phyloP scores from a whole-genome alignment of 2,329 filamentous ascomycete genomes.

The Phyllosticta paracitricarpa region DNA sequence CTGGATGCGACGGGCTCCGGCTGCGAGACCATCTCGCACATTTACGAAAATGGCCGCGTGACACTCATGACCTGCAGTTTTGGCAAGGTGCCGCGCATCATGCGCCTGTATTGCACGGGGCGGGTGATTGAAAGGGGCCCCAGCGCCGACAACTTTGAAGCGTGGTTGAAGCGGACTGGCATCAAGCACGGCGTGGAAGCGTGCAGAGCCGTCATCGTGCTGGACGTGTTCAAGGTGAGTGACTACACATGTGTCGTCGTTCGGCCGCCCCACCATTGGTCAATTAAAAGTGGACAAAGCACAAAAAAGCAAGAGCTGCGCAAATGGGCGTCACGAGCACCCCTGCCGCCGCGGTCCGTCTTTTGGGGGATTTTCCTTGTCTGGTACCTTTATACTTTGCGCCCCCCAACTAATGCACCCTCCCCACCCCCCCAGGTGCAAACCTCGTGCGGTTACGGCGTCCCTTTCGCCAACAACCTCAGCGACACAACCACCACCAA shows the following conservation, averaged over 20 bases:
- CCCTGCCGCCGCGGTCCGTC: neutral
- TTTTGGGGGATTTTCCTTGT: neutral
- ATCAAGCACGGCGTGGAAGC: slow-evolving; percentile 32
- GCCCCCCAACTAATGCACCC: neutral
- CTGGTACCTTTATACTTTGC: neutral
- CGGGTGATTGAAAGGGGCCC: slow-evolving; percentile 50
- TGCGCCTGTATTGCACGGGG: slow-evolving; percentile 53
- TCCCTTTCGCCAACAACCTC: slow-evolving; percentile 42
- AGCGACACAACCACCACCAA: slow-evolving; percentile 17
- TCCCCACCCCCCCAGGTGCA: slow-evolving; percentile 36
- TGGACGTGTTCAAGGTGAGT: slow-evolving; percentile 50
- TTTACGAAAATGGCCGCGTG: slow-evolving; percentile 66
- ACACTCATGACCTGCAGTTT: slow-evolving; percentile 68
- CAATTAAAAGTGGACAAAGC: neutral
- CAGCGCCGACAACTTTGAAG: slow-evolving; percentile 26
- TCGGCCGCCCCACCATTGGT: neutral
- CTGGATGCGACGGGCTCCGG: slow-evolving; percentile 67
- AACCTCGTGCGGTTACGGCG: slow-evolving; percentile 57
- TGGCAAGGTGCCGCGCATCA: slow-evolving; percentile 48
- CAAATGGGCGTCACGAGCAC: neutral
- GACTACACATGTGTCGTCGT: neutral
- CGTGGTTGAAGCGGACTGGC: slow-evolving; percentile 33
- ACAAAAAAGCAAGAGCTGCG: neutral
- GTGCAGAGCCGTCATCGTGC: slow-evolving; percentile 46
- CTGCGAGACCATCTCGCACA: slow-evolving; percentile 64